Evolutionary conservation across 768 basidiomycete species (phyloP).

Genomic region (Pleurotus tuber-regium): DNA sequence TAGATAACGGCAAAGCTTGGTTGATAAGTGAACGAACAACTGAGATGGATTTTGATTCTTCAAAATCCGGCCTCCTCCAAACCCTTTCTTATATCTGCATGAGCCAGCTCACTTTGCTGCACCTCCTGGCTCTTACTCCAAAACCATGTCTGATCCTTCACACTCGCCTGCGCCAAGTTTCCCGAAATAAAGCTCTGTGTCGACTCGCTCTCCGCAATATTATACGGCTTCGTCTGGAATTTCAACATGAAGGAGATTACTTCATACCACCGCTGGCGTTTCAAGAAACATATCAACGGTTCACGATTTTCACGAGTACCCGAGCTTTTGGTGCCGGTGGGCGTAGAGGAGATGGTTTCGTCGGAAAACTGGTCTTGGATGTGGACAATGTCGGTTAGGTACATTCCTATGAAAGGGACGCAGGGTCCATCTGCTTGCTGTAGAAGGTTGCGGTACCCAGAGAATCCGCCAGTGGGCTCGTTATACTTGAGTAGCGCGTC

Average conservation of each 20-base stretch:
- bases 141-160: constrained; percentile 48
- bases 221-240: constrained; percentile 52
- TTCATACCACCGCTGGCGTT: constrained; percentile 57
- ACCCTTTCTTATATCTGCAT: constrained; percentile 67
- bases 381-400: constrained; percentile 57
- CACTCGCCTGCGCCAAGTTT: constrained; percentile 38
- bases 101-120: constrained; percentile 53
- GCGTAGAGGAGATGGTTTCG: constrained; percentile 17
- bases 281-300: constrained; percentile 45
- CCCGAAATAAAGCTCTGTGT: constrained; percentile 46
- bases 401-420: constrained; percentile 68
- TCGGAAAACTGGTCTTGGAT: constrained; percentile 50
- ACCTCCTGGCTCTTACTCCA: constrained; percentile 61
- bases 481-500: constrained; percentile 53
- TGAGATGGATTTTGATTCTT: too few species aligned
- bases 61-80: constrained; percentile 68
- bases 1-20: constrained; percentile 2
- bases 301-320: background rate
- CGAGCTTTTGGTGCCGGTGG: background rate
- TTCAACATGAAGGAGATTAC: constrained; percentile 53
- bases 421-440: constrained; percentile 52
- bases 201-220: constrained; percentile 42
- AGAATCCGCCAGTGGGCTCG: constrained; percentile 58
- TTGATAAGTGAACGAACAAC: too few species aligned
- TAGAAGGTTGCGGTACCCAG: constrained; percentile 50